Evolutionary conservation across 2,329 filamentous ascomycete genomes (phyloP), one percentile per base, ranked within the genome.

Genomic region (Fusarium sp.): DNA sequence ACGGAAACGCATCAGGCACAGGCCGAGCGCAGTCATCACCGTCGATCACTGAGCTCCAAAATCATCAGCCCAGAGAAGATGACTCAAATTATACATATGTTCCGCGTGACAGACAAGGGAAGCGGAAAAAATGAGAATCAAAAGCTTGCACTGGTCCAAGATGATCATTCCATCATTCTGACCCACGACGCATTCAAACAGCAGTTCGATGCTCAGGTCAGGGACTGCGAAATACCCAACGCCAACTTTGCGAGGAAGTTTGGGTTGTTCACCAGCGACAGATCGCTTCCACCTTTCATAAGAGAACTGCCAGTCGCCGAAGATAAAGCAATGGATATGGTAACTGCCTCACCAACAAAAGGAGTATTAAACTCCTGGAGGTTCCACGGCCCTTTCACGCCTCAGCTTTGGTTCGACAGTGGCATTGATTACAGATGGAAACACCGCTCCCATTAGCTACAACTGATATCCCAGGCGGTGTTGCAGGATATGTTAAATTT

Each of bases 181-280:
- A 32, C 72, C 28, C 58, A 56, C 28, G 62, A 66, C 17, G 60
- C 65, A 32, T 52, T 69, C 22, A 55, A 74, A 32, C 65, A 70
- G 38, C 68, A 44, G 50, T 56, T 68, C 22, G 61, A 39, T 30
- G 50, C 50, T 15, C 57, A 38, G n/a, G 81, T 83, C 9, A 75
- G 77, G n/a, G 82, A 80, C 13, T 79, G 77, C 52, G 74, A 82
- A 26, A 80, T 85, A 48, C 85, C 84, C 6, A 84, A 86, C 65
- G 83, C 83, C 18, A 84, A 83, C 51, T 86, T 86, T 69, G 85
- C 84, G 11, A 78, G 85, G 60, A 86, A 86, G 62, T 81, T 83
- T 62, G 79, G 78, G 10, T 68, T 86, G 20, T 78, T 84, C 38
- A 78, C 79, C 7, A 74, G 76, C 39, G 77, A 76, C 12, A 75